These are phyloP conservation scores for Mycosphaerella arachidis DNA, from an alignment of 2,329 filamentous ascomycete species.

Conservation along the genomic window DNA sequence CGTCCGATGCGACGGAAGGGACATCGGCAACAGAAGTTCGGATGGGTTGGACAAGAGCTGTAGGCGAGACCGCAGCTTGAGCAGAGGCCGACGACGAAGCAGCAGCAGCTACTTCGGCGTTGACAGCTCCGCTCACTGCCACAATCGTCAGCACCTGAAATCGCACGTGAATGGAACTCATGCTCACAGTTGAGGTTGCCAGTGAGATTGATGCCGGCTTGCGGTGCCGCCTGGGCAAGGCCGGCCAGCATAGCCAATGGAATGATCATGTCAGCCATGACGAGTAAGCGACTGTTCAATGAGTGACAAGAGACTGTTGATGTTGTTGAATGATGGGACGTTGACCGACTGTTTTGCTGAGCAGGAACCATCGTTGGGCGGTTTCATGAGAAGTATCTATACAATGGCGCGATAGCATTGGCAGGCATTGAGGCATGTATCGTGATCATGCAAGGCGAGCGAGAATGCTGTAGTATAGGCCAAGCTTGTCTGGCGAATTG, in stretches of 20 bases:
- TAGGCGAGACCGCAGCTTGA: background rate
- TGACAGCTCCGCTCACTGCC: background rate
- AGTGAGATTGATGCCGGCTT: background rate
- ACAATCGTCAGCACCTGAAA: background rate
- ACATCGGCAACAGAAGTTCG: too few relatives aligned
- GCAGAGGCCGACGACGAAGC: background rate
- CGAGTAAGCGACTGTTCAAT: background rate
- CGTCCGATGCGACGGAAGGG: background rate
- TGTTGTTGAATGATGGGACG: constrained; percentile 1
- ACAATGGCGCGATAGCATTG: background rate
- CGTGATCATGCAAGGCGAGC: background rate
- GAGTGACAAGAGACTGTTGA: background rate
- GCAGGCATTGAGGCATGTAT: background rate
- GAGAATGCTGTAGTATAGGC: background rate
- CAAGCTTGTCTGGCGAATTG: background rate
- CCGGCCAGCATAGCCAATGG: background rate
- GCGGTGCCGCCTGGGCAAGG: constrained; percentile 3
- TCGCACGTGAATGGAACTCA: background rate
- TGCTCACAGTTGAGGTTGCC: background rate
- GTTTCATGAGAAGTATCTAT: background rate
- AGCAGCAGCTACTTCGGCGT: background rate
- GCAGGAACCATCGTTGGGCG: background rate
- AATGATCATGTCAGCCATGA: constrained; percentile 5
- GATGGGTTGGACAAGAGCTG: background rate
- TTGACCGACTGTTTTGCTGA: background rate